Base-by-base conservation (phyloP, 257 asterid genomes). In the Cinchona pubescens region DNA sequence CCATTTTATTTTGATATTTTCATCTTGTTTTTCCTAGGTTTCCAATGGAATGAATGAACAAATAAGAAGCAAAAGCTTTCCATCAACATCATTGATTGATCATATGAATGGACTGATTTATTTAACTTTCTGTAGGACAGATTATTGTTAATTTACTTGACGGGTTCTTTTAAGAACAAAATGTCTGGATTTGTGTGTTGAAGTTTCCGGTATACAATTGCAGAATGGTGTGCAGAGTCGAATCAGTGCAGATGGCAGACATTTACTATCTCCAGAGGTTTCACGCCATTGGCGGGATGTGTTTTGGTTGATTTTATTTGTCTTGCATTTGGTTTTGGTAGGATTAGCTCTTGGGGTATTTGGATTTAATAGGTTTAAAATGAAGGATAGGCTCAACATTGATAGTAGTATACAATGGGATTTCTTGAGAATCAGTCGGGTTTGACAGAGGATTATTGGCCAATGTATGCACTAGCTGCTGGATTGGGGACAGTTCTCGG, bases 381-480 rank as follows among this genome's bases (percentile, higher is more conserved):
- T 80, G 79, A 83, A 87, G 74, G 96, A 95, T 82, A 92, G 99
- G 90, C 89, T 95, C 71, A 91, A 95, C 79, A 95, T 95, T n/a
- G 97, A 89, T 80, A 87, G 69, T n/a, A n/a, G 81, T 92, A 82
- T 75, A 91, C 97, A 15, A 83, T 85, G 86, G 88, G 90, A 71
- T 88, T 83, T 88, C 93, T 89, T 27, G 97, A 90, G 83, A 91
- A 91, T 71, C 88, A 88, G 75, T 85, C 86, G 66, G 97, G 97
- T 71, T 84, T 95, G 76, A 95, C 99, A 1, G 99, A 95, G 85
- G 98, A 95, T 74, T 95, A 83, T 80, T 95, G 98, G 98, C 95
- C 91, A 53, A 79, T 92, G 75, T 94, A 90, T 69, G 96, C 94
- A 35, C 81, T 87, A 67, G 96, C 97, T 74, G 96, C 93, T 61